phyloP scores from a whole-genome alignment of 768 basidiomycete genomes.

The Phylloporus arenicola region DNA sequence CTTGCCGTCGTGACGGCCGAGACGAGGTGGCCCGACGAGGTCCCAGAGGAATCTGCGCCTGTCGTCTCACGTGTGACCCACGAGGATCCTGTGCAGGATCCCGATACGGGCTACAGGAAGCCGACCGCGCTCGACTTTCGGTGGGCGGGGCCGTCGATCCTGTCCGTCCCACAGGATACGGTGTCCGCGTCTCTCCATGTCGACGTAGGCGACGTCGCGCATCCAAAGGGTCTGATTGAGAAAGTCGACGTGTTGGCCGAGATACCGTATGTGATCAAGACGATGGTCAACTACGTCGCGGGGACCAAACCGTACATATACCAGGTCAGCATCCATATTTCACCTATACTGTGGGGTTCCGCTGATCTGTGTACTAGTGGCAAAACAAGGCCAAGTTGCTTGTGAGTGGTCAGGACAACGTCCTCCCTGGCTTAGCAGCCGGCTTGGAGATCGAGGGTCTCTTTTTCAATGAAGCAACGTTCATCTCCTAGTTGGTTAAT shows the following conservation, averaged over 20 bases:
- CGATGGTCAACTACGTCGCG: conserved; percentile 89
- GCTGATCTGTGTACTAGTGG: conserved; percentile 37
- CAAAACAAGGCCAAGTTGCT: conserved; percentile 49
- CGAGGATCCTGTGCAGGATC: conserved; percentile 53
- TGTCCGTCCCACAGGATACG: conserved; percentile 45
- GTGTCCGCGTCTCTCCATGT: conserved; percentile 52
- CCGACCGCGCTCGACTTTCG: conserved; percentile 66
- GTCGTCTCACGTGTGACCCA: conserved; percentile 67
- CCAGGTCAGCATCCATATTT: conserved; percentile 51
- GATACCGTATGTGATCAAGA: conserved; percentile 87
- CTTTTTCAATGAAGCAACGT: conserved; percentile 88
- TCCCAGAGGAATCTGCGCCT: conserved; percentile 39
- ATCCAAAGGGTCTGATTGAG: conserved; percentile 75
- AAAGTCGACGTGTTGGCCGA: conserved; percentile 95
- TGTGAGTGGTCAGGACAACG: conserved; percentile 38
- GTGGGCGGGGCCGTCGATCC: conserved; percentile 71
- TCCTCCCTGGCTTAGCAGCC: conserved; percentile 37
- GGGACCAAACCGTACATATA: conserved; percentile 94
- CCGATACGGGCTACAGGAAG: conserved; percentile 75
- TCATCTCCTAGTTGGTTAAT: conserved; percentile 53
- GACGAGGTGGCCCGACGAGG: conserved; percentile 68
- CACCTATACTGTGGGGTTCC: not conserved
- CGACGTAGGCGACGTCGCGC: conserved; percentile 52
- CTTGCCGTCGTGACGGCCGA: conserved; percentile 73
- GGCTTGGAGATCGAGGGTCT: conserved; percentile 54